Base-by-base conservation (phyloP, 169 alveolate genomes). In the Fabrea salina region DNA sequence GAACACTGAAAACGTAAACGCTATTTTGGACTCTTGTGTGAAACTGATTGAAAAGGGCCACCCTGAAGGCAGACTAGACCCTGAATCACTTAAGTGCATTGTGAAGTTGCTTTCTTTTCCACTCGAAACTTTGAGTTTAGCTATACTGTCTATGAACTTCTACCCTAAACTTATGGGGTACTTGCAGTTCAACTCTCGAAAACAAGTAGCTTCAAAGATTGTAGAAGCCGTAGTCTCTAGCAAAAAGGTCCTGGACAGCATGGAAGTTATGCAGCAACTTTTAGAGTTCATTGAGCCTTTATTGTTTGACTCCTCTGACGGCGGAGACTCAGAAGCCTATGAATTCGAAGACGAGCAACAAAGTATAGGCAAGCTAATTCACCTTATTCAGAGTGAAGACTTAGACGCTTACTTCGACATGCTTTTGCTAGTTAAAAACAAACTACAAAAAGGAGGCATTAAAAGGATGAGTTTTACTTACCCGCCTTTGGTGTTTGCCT, bases 271-370 rank as follows among this genome's bases (percentile, higher is more conserved):
- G 2, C 86, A 88, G 78, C 83, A 94, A 66, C 88, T 94, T 51
- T 79, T 94, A 39, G 82, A 82, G 16, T 94, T 94, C 50, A 91
- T 96, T 40, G 61, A 88, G 32, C 97, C 98, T 11, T 75, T 95
- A 72, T 74, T 95, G 41, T 76, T 64, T 40, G 94, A 87, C 53
- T 86, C 86, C 13, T 68, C 83, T 5, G 94, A 87, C 75, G 84
- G 88, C 50, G 89, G 64, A 0, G 91, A 89, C 74, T 85, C 82
- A 4, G 90, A 84, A 27, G 79, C 88, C 30, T 81, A 81, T 56
- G 96, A 93, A 51, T 91, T 93, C 81, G 95, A 89, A 83, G 92
- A 90, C 71, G 97, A 92, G 70, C 88, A 91, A 78, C 84, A 84
- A 74, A 82, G 86, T 19, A 93, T 90, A 16, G 88, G 94, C 4